Conservation (phyloP, 2,329 filamentous ascomycete genomes). For the Trichoderma harzianum region DNA sequence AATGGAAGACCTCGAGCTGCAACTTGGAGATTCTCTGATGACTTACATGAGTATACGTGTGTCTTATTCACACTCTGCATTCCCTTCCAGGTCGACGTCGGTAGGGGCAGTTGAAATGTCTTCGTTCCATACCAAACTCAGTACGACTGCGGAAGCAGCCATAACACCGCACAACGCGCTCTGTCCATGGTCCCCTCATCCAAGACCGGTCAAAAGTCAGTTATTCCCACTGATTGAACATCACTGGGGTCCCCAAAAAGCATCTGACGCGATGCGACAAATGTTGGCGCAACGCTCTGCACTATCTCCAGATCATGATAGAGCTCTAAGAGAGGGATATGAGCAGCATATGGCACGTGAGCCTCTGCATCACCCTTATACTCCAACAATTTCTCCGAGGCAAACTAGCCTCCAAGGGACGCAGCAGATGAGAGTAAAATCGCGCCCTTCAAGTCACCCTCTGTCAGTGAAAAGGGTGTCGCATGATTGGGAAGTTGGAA, state of each 20-base stretch:
- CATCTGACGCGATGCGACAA: constrained; percentile 40
- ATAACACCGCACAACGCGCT: constrained; percentile 47
- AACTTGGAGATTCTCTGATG: constrained; percentile 48
- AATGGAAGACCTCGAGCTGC: constrained; percentile 56
- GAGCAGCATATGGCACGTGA: background rate
- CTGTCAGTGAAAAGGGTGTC: background rate
- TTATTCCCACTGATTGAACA: constrained; percentile 45
- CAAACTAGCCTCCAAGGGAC: background rate
- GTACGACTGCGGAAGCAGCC: constrained; percentile 50
- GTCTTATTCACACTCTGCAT: constrained; percentile 55
- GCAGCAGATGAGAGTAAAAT: background rate
- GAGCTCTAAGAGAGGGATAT: background rate
- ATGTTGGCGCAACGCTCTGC: constrained; percentile 22
- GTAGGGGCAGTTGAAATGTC: constrained; percentile 33
- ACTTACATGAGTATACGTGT: constrained; percentile 52
- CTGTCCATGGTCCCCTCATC: constrained; percentile 52
- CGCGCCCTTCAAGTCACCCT: background rate
- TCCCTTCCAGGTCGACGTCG: constrained; percentile 36
- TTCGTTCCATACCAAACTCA: constrained; percentile 45
- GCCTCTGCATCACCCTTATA: background rate
- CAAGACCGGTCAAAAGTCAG: constrained; percentile 34
- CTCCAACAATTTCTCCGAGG: background rate
- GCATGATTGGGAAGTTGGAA: background rate
- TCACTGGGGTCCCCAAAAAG: constrained; percentile 47
- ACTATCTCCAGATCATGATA: background rate